These are phyloP conservation scores for Pleurotus citrinopileatus DNA, from an alignment of 768 basidiomycete genomes.

Conservation along the genomic window DNA sequence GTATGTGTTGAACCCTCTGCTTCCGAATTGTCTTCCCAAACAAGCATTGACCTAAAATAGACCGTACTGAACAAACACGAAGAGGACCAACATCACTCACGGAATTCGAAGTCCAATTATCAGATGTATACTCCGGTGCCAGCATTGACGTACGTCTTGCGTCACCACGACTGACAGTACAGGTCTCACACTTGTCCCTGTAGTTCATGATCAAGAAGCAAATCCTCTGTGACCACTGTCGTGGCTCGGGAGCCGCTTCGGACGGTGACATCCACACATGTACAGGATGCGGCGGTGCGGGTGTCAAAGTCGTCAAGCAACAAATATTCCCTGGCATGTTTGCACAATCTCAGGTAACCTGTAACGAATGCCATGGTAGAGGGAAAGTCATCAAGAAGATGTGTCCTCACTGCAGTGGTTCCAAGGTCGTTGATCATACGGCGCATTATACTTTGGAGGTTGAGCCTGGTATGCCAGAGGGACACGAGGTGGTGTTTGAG, in stretches of 20 bases:
- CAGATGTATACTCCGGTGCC: slow-evolving; percentile 89
- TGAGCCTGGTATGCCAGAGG: slow-evolving; percentile 87
- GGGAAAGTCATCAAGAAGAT: slow-evolving; percentile 73
- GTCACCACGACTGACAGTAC: neutral
- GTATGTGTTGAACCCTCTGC: slow-evolving; percentile 36
- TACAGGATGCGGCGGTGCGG: slow-evolving; percentile 76
- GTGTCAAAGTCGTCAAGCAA: slow-evolving; percentile 82
- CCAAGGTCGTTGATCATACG: slow-evolving; percentile 78
- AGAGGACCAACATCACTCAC: slow-evolving; percentile 73
- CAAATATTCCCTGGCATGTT: slow-evolving; percentile 99
- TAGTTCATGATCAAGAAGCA: slow-evolving; percentile 93
- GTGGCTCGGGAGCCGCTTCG: slow-evolving; percentile 91
- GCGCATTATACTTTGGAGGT: slow-evolving; percentile 86
- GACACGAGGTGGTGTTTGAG: slow-evolving; percentile 89
- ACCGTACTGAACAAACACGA: slow-evolving; percentile 60
- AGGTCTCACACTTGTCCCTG: slow-evolving; percentile 10
- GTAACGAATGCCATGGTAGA: slow-evolving; percentile 81
- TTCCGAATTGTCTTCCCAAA: neutral
- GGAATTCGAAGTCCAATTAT: slow-evolving; percentile 83
- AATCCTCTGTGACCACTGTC: slow-evolving; percentile 94
- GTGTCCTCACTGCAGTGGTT: slow-evolving; percentile 81
- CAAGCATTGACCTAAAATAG: slow-evolving; percentile 21
- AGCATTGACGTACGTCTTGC: slow-evolving; percentile 68
- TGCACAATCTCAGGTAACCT: slow-evolving; percentile 81
- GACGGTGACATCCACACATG: slow-evolving; percentile 89